Evolutionary conservation across 345 rosid genomes (phyloP).

Genomic region (Psidium friedrichsthalianum): DNA sequence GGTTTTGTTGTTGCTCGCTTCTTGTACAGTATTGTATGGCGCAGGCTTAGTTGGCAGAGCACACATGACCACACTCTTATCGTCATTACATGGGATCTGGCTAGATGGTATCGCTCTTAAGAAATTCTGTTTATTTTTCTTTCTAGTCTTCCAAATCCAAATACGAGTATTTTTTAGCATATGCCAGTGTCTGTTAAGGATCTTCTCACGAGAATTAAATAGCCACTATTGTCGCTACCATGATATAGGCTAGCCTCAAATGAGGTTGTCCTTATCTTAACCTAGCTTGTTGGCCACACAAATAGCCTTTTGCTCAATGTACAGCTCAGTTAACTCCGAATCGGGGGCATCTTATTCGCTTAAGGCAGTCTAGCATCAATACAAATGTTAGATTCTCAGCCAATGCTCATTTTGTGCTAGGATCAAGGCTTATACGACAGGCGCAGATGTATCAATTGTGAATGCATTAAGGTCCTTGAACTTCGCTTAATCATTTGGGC

Average conservation of each 20-base stretch:
- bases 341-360: no score
- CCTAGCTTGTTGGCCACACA: neutral
- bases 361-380: neutral
- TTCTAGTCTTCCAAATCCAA: neutral
- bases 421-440: no score
- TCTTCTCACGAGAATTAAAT: neutral
- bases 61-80: neutral
- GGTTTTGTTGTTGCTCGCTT: neutral
- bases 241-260: neutral
- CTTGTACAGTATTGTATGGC: neutral
- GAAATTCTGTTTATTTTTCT: neutral
- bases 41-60: neutral
- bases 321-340: neutral
- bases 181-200: neutral
- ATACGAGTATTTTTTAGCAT: neutral
- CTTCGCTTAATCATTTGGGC: no score
- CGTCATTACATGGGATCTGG: neutral
- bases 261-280: neutral
- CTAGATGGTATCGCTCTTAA: neutral
- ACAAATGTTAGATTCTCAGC: slow-evolving; percentile 7
- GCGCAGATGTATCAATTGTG: no score
- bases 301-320: neutral
- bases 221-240: neutral
- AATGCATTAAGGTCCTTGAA: no score
- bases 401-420: no score